phyloP scores from a whole-genome alignment of 352 stramenopile species.

The Globisporangium heterothallicum region DNA sequence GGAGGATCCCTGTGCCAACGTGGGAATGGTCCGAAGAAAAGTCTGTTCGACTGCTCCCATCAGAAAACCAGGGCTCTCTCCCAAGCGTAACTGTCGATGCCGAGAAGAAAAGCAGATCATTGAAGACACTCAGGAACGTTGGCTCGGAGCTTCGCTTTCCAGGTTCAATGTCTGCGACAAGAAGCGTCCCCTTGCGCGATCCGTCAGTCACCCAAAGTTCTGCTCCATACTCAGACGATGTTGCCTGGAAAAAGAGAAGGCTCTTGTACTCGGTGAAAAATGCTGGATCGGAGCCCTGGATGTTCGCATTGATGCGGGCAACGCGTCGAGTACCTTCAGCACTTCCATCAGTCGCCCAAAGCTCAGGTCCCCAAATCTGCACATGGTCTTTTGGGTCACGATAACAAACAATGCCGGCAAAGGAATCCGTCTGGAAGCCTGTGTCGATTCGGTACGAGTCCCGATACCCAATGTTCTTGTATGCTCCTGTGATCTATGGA shows the following conservation, averaged over 20 bases:
- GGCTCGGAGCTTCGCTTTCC: slow-evolving; percentile 36
- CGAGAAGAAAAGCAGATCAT: slow-evolving; percentile 47
- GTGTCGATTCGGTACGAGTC: slow-evolving; percentile 61
- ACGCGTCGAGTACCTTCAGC: slow-evolving; percentile 54
- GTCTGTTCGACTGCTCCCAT: slow-evolving; percentile 29
- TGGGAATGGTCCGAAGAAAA: slow-evolving; percentile 20
- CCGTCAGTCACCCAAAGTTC: slow-evolving; percentile 82
- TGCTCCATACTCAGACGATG: slow-evolving; percentile 31
- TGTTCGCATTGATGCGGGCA: slow-evolving; percentile 28
- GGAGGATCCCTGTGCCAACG: slow-evolving; percentile 38
- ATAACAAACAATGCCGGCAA: slow-evolving; percentile 82
- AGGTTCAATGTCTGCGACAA: slow-evolving; percentile 53
- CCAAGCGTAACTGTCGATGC: slow-evolving; percentile 31
- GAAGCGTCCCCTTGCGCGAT: slow-evolving; percentile 32
- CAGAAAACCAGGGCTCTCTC: slow-evolving; percentile 57
- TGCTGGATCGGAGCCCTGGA: slow-evolving; percentile 22
- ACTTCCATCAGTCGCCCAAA: slow-evolving; percentile 86
- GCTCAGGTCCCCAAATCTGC: slow-evolving; percentile 32
- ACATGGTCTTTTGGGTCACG: slow-evolving; percentile 13
- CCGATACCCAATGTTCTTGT: slow-evolving; percentile 75
- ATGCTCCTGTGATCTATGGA: slow-evolving; percentile 56
- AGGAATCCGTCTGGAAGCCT: slow-evolving; percentile 39
- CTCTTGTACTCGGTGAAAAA: slow-evolving; percentile 34
- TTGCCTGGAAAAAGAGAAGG: slow-evolving; percentile 71
- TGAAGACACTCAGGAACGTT: slow-evolving; percentile 28